Conservation (phyloP, 2,329 filamentous ascomycete species). For the Teratosphaeria zuluensis region DNA sequence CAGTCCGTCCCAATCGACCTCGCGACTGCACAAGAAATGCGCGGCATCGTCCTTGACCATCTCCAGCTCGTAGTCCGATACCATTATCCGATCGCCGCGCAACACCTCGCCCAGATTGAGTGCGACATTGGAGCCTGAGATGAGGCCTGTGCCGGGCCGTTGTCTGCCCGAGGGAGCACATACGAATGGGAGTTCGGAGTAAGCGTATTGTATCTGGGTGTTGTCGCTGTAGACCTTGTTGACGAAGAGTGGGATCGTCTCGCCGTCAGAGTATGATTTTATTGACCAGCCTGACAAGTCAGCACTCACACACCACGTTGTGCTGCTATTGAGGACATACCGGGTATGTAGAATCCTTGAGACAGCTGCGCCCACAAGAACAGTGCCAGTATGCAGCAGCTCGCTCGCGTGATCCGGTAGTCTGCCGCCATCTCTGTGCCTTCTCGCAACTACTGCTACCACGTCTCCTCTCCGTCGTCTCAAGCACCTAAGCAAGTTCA, state of each 20-base stretch:
- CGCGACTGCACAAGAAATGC: slow-evolving; percentile 59
- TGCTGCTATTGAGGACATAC: slow-evolving; percentile 36
- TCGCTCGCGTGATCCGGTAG: slow-evolving; percentile 29
- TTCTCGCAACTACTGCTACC: neutral
- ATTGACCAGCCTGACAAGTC: slow-evolving; percentile 63
- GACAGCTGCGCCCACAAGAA: slow-evolving; percentile 39
- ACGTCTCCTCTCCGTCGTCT: neutral
- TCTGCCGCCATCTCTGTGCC: slow-evolving; percentile 27
- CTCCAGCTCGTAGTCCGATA: slow-evolving; percentile 70
- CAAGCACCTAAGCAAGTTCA: neutral
- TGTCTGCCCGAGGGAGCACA: slow-evolving; percentile 65
- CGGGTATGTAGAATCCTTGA: slow-evolving; percentile 76
- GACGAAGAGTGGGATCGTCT: slow-evolving; percentile 73
- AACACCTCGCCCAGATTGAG: slow-evolving; percentile 82
- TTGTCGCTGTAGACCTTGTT: slow-evolving; percentile 90
- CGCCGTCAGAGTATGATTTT: slow-evolving; percentile 65
- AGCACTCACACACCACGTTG: slow-evolving; percentile 4
- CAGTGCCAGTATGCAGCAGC: slow-evolving; percentile 39
- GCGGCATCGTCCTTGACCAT: slow-evolving; percentile 70
- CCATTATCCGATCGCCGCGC: slow-evolving; percentile 74
- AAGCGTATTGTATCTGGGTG: slow-evolving; percentile 84
- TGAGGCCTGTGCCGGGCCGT: slow-evolving; percentile 55
- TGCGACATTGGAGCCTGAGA: slow-evolving; percentile 67
- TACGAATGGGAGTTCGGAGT: slow-evolving; percentile 79
- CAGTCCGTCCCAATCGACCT: slow-evolving; percentile 55